phyloP scores from a whole-genome alignment of 495 filamentous ascomycete species.

The Penicillium manginii region DNA sequence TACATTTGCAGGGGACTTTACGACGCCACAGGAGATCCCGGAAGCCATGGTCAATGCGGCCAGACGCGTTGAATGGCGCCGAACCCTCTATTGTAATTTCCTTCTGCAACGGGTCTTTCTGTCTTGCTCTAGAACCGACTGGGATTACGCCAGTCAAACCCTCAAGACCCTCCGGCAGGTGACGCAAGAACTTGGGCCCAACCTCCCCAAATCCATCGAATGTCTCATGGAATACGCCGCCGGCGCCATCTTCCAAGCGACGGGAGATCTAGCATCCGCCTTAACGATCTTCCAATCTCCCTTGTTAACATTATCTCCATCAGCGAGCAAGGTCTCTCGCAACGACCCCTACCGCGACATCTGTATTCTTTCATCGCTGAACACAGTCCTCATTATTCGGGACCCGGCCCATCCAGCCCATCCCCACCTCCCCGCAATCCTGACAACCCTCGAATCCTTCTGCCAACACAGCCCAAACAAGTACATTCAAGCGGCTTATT shows the following conservation, averaged over 20 bases:
- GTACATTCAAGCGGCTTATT: slow-evolving; percentile 76
- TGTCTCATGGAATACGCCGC: slow-evolving; percentile 67
- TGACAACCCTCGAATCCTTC: slow-evolving; percentile 68
- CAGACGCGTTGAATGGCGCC: slow-evolving; percentile 55
- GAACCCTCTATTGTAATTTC: slow-evolving; percentile 57
- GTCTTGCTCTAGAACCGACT: slow-evolving; percentile 64
- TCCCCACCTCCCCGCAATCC: slow-evolving; percentile 48
- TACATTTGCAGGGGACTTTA: slow-evolving; percentile 39
- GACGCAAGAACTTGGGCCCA: slow-evolving; percentile 37
- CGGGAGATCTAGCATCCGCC: slow-evolving; percentile 68
- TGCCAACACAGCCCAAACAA: slow-evolving; percentile 70
- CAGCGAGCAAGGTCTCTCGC: slow-evolving; percentile 41
- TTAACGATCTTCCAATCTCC: slow-evolving; percentile 65
- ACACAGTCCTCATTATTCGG: slow-evolving; percentile 81
- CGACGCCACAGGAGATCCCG: slow-evolving; percentile 42
- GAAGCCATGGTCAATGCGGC: slow-evolving; percentile 52
- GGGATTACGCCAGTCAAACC: slow-evolving; percentile 55
- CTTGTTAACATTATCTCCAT: slow-evolving; percentile 55
- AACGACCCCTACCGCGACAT: slow-evolving; percentile 70
- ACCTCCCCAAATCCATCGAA: slow-evolving; percentile 45
- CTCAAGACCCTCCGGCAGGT: slow-evolving; percentile 45
- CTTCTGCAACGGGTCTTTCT: slow-evolving; percentile 64
- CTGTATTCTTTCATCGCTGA: slow-evolving; percentile 77
- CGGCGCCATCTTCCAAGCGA: slow-evolving; percentile 79
- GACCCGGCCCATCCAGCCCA: slow-evolving; percentile 57